Conservation (phyloP, 768 basidiomycete species). For the Sutorius australiensis region DNA sequence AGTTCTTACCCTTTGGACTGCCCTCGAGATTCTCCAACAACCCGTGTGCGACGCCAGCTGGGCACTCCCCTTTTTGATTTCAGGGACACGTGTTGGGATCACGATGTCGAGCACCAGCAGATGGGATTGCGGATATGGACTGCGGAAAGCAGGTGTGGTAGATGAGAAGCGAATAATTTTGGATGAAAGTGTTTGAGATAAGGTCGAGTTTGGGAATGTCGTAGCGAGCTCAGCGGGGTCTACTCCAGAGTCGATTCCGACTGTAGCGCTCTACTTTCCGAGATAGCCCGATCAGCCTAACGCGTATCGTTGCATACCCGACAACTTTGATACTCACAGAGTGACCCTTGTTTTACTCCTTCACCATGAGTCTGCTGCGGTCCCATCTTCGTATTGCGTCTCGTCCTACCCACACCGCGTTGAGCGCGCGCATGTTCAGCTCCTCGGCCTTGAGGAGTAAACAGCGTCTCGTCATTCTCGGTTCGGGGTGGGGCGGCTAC, state of each 20-base stretch:
- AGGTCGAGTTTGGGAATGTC: slow-evolving; percentile 31
- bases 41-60: slow-evolving; percentile 40
- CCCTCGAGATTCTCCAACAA: slow-evolving; percentile 28
- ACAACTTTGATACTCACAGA: background rate
- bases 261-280: slow-evolving; percentile 8
- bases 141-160: slow-evolving; percentile 33
- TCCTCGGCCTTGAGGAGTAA: slow-evolving; percentile 34
- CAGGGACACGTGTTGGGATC: no score
- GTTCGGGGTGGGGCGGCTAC: slow-evolving; percentile 79
- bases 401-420: background rate
- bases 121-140: slow-evolving; percentile 29
- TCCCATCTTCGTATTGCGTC: slow-evolving; percentile 5
- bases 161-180: slow-evolving; percentile 35
- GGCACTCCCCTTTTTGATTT: slow-evolving; percentile 39
- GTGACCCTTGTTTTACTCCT: background rate
- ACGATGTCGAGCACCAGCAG: slow-evolving; percentile 32
- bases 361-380: slow-evolving; percentile 16
- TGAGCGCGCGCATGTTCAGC: slow-evolving; percentile 35
- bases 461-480: slow-evolving; percentile 59
- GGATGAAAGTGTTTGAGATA: slow-evolving; percentile 37
- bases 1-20: slow-evolving; percentile 30
- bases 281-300: slow-evolving; percentile 6
- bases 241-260: background rate
- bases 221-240: slow-evolving; percentile 21
- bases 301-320: background rate